A percentile compares a stretch with the other conserved stretches of the same genome.
phyloP scores from a whole-genome alignment of 257 asterid genomes.

The Nicotiana paniculata region DNA sequence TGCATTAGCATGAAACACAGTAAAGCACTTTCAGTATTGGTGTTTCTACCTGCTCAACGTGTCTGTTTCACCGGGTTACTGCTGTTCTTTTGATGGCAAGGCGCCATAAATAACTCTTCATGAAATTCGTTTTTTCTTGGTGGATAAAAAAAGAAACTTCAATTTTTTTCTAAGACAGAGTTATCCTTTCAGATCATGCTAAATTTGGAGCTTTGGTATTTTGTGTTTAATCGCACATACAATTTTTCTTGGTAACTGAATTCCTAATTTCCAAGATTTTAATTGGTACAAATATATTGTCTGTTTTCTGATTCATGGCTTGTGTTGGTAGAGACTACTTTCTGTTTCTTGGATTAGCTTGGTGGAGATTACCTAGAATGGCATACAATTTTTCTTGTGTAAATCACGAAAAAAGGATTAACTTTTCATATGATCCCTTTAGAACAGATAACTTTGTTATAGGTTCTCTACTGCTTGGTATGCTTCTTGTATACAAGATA shows the following conservation, averaged over 20 bases:
- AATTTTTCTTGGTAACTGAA: not conserved
- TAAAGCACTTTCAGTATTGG: not conserved
- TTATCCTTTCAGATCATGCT: not conserved
- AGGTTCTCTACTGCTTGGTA: not conserved
- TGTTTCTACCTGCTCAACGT: not conserved
- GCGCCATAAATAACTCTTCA: not conserved
- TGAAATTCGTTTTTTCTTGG: not conserved
- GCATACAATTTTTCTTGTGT: not conserved
- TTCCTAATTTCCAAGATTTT: not conserved
- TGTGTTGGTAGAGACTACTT: not conserved
- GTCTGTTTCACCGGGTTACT: not conserved
- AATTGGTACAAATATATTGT: not conserved
- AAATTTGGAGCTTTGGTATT: not conserved
- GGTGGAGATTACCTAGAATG: not conserved
- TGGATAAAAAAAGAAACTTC: not conserved
- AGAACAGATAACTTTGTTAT: not conserved
- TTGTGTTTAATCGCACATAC: not conserved
- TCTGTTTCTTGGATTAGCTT: not conserved
- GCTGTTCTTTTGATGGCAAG: not conserved
- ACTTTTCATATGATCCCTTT: not conserved
- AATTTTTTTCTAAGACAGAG: not conserved
- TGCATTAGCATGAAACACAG: not conserved
- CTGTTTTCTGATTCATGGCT: not conserved
- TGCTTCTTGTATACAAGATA: not conserved
- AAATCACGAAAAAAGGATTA: not conserved